These are phyloP conservation scores for Corylus americana DNA, from an alignment of 306 rosid genomes.

Conservation along the genomic window DNA sequence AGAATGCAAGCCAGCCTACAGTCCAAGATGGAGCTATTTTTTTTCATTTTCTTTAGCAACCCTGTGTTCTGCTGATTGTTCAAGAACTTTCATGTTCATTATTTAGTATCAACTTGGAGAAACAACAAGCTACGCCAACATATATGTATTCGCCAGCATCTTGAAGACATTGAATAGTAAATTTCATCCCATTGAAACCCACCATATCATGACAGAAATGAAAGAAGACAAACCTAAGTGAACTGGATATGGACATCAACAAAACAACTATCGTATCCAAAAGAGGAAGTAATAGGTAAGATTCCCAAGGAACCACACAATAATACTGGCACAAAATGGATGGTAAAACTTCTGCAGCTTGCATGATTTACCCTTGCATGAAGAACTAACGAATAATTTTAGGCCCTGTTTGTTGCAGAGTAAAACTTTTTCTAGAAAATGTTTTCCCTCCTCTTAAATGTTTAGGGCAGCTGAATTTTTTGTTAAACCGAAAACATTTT, in stretches of 20 bases:
- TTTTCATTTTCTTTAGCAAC: not conserved
- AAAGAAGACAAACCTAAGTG: not conserved
- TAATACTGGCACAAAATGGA: not conserved
- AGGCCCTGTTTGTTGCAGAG: too few relatives aligned
- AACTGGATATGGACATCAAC: not conserved
- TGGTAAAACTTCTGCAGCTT: not conserved
- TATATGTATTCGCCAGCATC: slow-evolving; percentile 8
- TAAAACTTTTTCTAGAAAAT: too few relatives aligned
- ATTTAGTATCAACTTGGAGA: not conserved
- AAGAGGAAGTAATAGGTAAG: not conserved
- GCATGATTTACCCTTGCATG: not conserved
- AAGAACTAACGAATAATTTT: not conserved
- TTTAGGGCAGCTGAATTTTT: too few relatives aligned
- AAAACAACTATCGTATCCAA: not conserved
- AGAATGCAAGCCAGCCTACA: too few relatives aligned
- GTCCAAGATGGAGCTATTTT: not conserved
- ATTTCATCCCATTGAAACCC: not conserved
- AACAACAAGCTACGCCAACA: slow-evolving; percentile 13
- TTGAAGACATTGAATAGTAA: not conserved
- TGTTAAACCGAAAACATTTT: too few relatives aligned
- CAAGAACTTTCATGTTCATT: not conserved
- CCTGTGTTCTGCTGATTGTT: not conserved
- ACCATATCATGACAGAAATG: not conserved
- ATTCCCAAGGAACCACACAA: not conserved
- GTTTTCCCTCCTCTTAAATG: too few relatives aligned